Base-by-base conservation (phyloP, 2,329 filamentous ascomycete species). In the Trichoderma arundinaceum region DNA sequence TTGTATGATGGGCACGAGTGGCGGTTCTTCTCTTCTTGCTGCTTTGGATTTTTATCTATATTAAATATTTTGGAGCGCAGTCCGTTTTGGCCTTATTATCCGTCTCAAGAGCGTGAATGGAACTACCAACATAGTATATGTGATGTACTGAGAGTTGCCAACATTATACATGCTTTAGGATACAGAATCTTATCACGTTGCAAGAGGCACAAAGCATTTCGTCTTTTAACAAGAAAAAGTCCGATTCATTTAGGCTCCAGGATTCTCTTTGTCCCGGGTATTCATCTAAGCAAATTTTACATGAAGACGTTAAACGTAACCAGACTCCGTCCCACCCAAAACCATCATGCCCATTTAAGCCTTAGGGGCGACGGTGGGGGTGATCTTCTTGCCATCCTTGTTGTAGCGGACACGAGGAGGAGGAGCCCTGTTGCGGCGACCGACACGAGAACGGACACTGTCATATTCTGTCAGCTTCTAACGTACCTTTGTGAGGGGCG, bases 331-430 rank as follows among this genome's bases (percentile, higher is more conserved):
- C 72, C 76, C 72, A 74, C 64, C 57, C 56, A 58, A 53, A 15
- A 48, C 53, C 66, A 71, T 69, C 69, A 72, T 68, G 69, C 71
- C 72, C 71, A 69, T 68, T 60, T 77, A 79, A 71, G 68, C 76
- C 77, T 80, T 80, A 67, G 77, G 73, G 71, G 74, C 58, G 52
- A 43, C 60, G 79, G 90, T 91, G 74, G 94, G 93, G 82, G 90
- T 90, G 81, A 99, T 90, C 91, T 99, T 99, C 93, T 99, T 99
- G 88, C 94, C 94, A 80, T 99, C 95, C 91, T 98, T 97, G 92
- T 99, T 99, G 92, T 96, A 99, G 78, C 95, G 88, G 78, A 99
- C 94, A 81, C 95, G 90, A 79, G 95, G 95, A 75, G 95, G 95
- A 78, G 95, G 96, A 77, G 94, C 94, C 83, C 95, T 92, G 92